A percentile compares a stretch with the other conserved stretches of the same genome.
Conservation (phyloP, 176 grass and related monocot species). For the Triticum aestivum region DNA sequence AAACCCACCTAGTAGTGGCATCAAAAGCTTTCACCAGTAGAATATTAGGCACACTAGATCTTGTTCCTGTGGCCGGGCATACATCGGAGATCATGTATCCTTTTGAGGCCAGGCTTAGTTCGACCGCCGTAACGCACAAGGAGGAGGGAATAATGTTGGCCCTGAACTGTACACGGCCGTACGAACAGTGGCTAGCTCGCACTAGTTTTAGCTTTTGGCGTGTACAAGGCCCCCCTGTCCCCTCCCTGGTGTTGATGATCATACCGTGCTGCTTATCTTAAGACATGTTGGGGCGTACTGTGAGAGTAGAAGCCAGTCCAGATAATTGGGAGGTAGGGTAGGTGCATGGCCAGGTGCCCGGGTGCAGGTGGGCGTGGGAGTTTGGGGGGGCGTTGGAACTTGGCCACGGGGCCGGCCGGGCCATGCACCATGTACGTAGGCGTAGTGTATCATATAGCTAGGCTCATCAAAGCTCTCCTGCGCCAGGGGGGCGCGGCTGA, state of each 20-base stretch:
- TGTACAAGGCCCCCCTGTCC: conserved; percentile 29
- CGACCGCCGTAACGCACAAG: not conserved
- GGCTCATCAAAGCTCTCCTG: conserved; percentile 35
- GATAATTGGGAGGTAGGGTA: conserved; percentile 29
- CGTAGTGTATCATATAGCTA: conserved; percentile 4
- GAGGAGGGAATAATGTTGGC: not conserved
- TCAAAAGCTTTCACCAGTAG: conserved; percentile 8
- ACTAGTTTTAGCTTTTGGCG: conserved; percentile 27
- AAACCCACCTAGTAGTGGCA: not conserved
- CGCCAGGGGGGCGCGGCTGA: not conserved
- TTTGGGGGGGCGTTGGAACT: conserved; percentile 61
- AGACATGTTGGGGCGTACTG: not conserved
- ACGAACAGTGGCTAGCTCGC: conserved; percentile 11
- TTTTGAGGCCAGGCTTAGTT: not conserved
- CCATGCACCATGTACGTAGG: not conserved
- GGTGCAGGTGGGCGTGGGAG: conserved; percentile 36
- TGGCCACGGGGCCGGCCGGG: conserved; percentile 15
- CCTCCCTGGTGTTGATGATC: not conserved
- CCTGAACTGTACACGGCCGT: conserved; percentile 26
- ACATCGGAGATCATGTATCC: not conserved
- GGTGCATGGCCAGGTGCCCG: conserved; percentile 22
- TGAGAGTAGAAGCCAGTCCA: not conserved
- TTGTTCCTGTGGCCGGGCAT: conserved; percentile 8
- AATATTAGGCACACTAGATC: conserved; percentile 23
- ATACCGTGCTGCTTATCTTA: not conserved